Percentiles rank a stretch among this genome's conserved stretches.
These are phyloP conservation scores for Scedosporium dehoogii DNA, from an alignment of 2,329 filamentous ascomycete species.

Conservation along the genomic window DNA sequence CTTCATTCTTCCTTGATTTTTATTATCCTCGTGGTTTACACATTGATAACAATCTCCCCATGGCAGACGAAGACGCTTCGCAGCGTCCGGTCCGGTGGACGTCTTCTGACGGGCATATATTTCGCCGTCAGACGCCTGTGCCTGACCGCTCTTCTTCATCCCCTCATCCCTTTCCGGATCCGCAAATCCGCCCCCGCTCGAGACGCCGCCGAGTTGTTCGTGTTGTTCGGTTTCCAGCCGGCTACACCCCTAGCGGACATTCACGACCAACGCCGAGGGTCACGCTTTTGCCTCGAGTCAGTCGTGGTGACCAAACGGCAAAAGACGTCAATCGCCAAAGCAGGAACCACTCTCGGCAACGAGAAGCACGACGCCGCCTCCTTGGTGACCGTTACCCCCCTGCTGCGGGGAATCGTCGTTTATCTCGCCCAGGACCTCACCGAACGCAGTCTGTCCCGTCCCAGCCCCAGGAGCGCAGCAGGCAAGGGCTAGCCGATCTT, in stretches of 20 bases:
- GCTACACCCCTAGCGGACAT: not conserved
- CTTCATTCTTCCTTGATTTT: not conserved
- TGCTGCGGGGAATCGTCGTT: not conserved
- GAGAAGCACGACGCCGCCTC: not conserved
- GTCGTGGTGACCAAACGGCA: not conserved
- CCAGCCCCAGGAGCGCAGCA: conserved; percentile 6
- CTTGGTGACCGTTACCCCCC: not conserved
- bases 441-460: not conserved
- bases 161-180: not conserved
- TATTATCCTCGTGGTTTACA: not conserved
- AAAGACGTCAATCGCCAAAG: not conserved
- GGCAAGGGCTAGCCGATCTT: conserved; percentile 1
- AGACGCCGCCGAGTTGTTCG: not conserved
- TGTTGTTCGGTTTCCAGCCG: not conserved
- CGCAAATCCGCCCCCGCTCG: not conserved
- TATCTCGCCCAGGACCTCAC: conserved; percentile 2
- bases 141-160: not conserved
- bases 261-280: not conserved
- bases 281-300: not conserved
- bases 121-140: not conserved
- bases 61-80: not conserved
- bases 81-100: not conserved
- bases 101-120: not conserved
- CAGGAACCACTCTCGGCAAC: not conserved
- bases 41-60: not conserved